Evolutionary conservation across 2,329 filamentous ascomycete genomes (phyloP).

Genomic region (Helicocarpus griseus): DNA sequence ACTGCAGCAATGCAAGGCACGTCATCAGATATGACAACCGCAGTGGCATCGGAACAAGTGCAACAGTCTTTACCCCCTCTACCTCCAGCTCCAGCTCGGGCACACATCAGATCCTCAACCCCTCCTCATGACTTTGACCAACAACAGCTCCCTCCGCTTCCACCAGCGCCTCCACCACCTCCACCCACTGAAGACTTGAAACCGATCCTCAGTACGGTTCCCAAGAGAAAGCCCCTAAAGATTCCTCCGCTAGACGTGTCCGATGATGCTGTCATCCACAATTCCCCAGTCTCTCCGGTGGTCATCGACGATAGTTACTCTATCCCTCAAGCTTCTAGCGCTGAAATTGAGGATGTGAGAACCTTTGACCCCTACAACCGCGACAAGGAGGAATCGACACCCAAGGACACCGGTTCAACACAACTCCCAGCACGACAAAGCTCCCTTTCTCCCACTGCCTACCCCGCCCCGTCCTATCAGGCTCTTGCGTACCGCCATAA

Average conservation of each 20-base stretch:
- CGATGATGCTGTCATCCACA: conserved; percentile 19
- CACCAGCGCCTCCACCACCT: conserved; percentile 14
- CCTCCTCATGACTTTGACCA: conserved; percentile 16
- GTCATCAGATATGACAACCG: neutral
- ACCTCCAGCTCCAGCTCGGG: conserved; percentile 35
- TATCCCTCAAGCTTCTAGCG: conserved; percentile 20
- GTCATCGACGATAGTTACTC: conserved; percentile 21
- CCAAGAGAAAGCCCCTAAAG: conserved; percentile 19
- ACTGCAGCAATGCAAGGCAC: neutral
- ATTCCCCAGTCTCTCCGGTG: conserved; percentile 25
- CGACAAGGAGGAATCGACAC: conserved; percentile 15
- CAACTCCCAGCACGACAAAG: conserved; percentile 19
- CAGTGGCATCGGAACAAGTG: neutral
- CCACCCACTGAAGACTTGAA: conserved; percentile 18
- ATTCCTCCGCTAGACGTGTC: conserved; percentile 13
- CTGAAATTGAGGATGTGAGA: conserved; percentile 19
- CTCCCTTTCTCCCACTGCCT: conserved; percentile 12
- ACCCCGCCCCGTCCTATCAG: conserved; percentile 1
- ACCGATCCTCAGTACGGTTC: conserved; percentile 9
- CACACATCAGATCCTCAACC: conserved; percentile 32
- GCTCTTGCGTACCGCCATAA: conserved; percentile 20
- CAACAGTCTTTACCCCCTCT: conserved; percentile 18
- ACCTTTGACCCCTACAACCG: neutral
- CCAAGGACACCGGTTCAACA: conserved; percentile 11
- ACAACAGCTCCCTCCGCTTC: conserved; percentile 10